Evolutionary conservation across 352 stramenopile genomes (phyloP), one percentile per base, ranked within the genome.

Genomic region (Phytophthora agathidicida): DNA sequence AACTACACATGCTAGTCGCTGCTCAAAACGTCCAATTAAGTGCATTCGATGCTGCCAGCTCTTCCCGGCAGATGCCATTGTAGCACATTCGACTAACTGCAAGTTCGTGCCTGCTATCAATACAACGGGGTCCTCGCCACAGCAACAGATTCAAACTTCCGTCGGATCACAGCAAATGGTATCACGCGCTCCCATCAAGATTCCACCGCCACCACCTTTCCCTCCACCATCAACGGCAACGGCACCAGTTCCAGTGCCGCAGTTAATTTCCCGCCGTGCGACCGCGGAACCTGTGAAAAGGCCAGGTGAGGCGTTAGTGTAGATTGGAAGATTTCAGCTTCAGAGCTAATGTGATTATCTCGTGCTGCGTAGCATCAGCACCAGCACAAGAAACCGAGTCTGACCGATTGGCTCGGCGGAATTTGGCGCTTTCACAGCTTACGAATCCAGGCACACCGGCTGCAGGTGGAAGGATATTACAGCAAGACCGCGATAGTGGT

Each of bases 41-140:
- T 91, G 84, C 36, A 91, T 91, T 65, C 84, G 84, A 16, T 93
- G 84, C 55, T 89, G 76, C 26, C 77, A 93, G 43, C 68, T 88
- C 28, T 91, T 91, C 42, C 78, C 84, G 11, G 81, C 84, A 0
- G 84, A 93, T 44, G 63, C 74, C 14, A 91, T 91, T 30, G 81
- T 91, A 31, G 69, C 75, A 1, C 84, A 93, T 49, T 89, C 80
- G 6, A 90, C 76, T 0, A 85, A 58, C 31, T 93, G 84, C 68
- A 90, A 86, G 32, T 85, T 75, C 24, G 65, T 81, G 2, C 69
- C 71, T 9, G 32, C 26, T 11, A 28, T 27, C 16, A 47, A 10
- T 5, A 5, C 63, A 32, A 16, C 43, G 42, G 4, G 7, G n/a
- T 13, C 19, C 3, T 11, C 20, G 8, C 16, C 31, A 7, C 35